Evolutionary conservation across 2,329 filamentous ascomycete genomes (phyloP).

Genomic region (Amauroascus niger): DNA sequence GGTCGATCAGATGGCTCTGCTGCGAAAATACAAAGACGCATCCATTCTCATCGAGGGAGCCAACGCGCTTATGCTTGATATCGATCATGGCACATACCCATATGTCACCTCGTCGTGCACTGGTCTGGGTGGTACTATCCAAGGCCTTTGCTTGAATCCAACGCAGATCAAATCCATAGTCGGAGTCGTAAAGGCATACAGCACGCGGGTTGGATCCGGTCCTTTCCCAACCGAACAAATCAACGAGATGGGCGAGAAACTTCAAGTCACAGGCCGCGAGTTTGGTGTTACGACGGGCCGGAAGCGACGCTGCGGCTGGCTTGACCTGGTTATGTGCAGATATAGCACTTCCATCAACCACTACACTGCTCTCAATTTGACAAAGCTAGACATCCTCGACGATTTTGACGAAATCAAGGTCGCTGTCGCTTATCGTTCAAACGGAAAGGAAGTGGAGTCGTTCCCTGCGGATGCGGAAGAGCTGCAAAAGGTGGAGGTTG

Average conservation of each 20-base stretch:
- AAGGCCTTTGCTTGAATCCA: constrained; percentile 50
- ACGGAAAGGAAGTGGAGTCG: constrained; percentile 43
- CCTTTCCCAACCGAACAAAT: constrained; percentile 56
- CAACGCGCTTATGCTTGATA: constrained; percentile 54
- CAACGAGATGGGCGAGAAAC: constrained; percentile 47
- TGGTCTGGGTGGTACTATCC: constrained; percentile 44
- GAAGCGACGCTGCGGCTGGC: constrained; percentile 54
- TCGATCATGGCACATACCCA: constrained; percentile 45
- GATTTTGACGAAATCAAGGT: constrained; percentile 55
- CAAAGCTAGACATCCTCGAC: constrained; percentile 56
- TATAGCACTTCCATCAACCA: constrained; percentile 50
- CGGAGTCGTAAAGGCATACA: constrained; percentile 58
- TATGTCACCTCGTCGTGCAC: constrained; percentile 42
- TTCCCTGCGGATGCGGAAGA: constrained; percentile 50
- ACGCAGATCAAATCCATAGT: constrained; percentile 49
- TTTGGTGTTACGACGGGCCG: constrained; percentile 51
- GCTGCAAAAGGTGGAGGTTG: constrained; percentile 46
- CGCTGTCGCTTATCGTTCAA: constrained; percentile 47
- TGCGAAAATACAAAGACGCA: constrained; percentile 46
- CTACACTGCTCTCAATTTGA: constrained; percentile 51
- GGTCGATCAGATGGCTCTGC: constrained; percentile 42
- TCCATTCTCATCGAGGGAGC: constrained; percentile 54
- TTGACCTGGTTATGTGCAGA: constrained; percentile 55
- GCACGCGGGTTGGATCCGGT: constrained; percentile 50
- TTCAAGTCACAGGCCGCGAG: constrained; percentile 49